Evolutionary conservation across 2,329 filamentous ascomycete species (phyloP).

Genomic region (Penicillium sp.): DNA sequence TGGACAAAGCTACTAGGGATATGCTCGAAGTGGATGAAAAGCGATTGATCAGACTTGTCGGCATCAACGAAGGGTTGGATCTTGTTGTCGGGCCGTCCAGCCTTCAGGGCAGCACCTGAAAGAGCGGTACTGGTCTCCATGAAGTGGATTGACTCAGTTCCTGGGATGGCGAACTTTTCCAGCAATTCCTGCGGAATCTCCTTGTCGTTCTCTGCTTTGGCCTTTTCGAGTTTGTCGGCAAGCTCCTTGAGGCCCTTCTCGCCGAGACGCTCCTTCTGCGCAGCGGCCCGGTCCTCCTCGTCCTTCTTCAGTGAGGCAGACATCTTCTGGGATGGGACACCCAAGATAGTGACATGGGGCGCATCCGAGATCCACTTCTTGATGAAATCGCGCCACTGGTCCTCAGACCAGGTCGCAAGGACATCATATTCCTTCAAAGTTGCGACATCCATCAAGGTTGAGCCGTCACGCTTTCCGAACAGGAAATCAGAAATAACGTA

Average conservation of each 20-base stretch:
- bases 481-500: constrained; percentile 90
- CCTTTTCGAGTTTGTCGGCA: constrained; percentile 71
- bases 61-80: constrained; percentile 75
- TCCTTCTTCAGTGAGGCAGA: constrained; percentile 77
- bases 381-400: constrained; percentile 78
- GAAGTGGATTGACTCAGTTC: constrained; percentile 90
- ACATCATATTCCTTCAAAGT: constrained; percentile 58
- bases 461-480: constrained; percentile 82
- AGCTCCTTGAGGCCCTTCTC: constrained; percentile 75
- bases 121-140: constrained; percentile 83
- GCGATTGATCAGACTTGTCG: constrained; percentile 61
- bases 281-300: constrained; percentile 74
- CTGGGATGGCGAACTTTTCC: constrained; percentile 75
- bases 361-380: constrained; percentile 82
- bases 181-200: constrained; percentile 81
- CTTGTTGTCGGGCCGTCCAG: constrained; percentile 65
- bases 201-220: constrained; percentile 83
- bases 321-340: constrained; percentile 76
- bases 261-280: constrained; percentile 75
- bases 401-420: constrained; percentile 75
- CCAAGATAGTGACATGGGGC: constrained; percentile 81
- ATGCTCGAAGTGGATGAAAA: constrained; percentile 97
- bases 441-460: constrained; percentile 62
- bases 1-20: constrained; percentile 91
- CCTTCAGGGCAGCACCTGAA: constrained; percentile 70